phyloP scores from a whole-genome alignment of 805 yeast genomes.

The Blastobotrys mokoenaii region DNA sequence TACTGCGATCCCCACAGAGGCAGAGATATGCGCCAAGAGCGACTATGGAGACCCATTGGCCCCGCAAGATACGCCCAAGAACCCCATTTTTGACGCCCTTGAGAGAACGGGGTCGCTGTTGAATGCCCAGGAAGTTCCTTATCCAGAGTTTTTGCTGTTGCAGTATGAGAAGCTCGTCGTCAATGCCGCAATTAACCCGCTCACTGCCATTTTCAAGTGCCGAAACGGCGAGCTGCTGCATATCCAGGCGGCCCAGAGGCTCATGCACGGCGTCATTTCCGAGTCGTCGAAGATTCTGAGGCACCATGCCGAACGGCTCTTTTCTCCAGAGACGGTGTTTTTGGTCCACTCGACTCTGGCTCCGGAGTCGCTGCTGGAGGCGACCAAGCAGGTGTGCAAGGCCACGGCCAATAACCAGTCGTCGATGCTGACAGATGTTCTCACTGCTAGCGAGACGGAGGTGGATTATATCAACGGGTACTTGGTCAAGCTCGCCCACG shows the following conservation, averaged over 20 bases:
- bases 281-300: slow-evolving; percentile 40
- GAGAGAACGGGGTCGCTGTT: slow-evolving; percentile 9
- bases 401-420: slow-evolving; percentile 52
- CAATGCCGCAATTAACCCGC: slow-evolving; percentile 77
- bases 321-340: slow-evolving; percentile 9
- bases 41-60: slow-evolving; percentile 4
- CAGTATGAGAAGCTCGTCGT: slow-evolving; percentile 72
- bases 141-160: slow-evolving; percentile 42
- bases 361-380: slow-evolving; percentile 27
- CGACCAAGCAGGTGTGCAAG: slow-evolving; percentile 34
- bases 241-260: slow-evolving; percentile 28
- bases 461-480: slow-evolving; percentile 81
- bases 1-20: slow-evolving; percentile 4
- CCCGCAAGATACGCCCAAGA: neutral
- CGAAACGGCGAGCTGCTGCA: slow-evolving; percentile 63
- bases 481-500: slow-evolving; percentile 47
- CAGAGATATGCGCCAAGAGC: slow-evolving; percentile 8
- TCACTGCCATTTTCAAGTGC: slow-evolving; percentile 71
- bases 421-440: slow-evolving; percentile 65
- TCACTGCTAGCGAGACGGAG: slow-evolving; percentile 53
- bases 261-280: slow-evolving; percentile 36
- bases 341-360: slow-evolving; percentile 11
- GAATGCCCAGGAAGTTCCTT: slow-evolving; percentile 18
- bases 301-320: slow-evolving; percentile 19
- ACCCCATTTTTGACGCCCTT: slow-evolving; percentile 6